Percentiles rank a stretch among this genome's conserved stretches.
Conservation (phyloP, 768 basidiomycete species). For the Pisolithus albus region DNA sequence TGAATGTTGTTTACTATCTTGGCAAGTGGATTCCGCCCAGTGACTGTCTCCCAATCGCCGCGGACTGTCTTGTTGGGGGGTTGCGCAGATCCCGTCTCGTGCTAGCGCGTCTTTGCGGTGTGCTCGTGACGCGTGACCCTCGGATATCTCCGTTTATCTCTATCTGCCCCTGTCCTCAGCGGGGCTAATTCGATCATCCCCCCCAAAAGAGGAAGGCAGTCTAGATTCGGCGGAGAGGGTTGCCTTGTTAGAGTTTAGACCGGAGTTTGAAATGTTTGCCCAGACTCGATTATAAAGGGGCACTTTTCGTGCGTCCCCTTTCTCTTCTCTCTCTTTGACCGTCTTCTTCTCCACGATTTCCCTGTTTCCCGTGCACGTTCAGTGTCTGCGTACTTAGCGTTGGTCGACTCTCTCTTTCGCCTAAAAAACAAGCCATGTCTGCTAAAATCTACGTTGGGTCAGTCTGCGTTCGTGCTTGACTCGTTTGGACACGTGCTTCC, state of each 20-base stretch:
- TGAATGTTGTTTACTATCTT: neutral
- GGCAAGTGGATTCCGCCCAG: no score
- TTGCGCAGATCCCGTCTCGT: neutral
- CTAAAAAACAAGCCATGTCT: constrained; percentile 46
- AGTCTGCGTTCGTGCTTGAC: constrained; percentile 58
- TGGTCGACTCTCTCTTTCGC: constrained; percentile 19
- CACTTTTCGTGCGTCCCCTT: constrained; percentile 21
- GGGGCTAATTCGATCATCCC: constrained; percentile 15
- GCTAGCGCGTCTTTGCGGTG: neutral
- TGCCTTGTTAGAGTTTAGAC: constrained; percentile 22
- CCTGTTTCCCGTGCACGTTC: constrained; percentile 50
- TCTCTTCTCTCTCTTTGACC: constrained; percentile 21
- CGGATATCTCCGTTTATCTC: constrained; percentile 1
- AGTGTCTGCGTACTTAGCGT: constrained; percentile 42
- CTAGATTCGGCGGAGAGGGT: constrained; percentile 14
- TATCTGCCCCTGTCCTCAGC: constrained; percentile 1
- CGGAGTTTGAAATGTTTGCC: constrained; percentile 44
- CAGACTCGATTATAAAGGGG: constrained; percentile 37
- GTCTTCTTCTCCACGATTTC: constrained; percentile 39
- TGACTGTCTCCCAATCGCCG: no score
- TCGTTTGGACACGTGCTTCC: constrained; percentile 38
- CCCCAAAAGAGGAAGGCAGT: constrained; percentile 16
- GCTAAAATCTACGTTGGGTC: constrained; percentile 92
- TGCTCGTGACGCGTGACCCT: neutral
- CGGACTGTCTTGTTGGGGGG: neutral